These are phyloP conservation scores for Kodamaea kaohsiungensis DNA, from an alignment of 805 yeast species.

Conservation along the genomic window DNA sequence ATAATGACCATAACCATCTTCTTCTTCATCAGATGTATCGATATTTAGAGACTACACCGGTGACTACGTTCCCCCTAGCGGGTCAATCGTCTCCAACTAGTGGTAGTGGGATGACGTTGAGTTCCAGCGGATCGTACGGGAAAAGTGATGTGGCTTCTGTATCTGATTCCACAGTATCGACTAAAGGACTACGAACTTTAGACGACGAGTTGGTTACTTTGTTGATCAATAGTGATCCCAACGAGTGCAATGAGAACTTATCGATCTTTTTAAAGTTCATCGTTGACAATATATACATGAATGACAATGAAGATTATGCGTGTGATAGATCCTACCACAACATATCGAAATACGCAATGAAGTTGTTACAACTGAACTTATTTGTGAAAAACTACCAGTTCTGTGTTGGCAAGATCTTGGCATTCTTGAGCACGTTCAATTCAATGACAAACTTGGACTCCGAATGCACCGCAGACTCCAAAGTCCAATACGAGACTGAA, in stretches of 20 bases:
- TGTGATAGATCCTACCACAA: conserved; percentile 26
- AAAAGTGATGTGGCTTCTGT: neutral
- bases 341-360: conserved; percentile 35
- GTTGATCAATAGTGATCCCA: conserved; percentile 39
- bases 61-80: conserved; percentile 7
- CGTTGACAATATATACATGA: conserved; percentile 29
- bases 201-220: conserved; percentile 17
- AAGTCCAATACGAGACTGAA: conserved; percentile 19
- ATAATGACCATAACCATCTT: neutral
- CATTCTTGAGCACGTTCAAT: conserved; percentile 31
- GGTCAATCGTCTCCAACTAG: neutral
- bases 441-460: conserved; percentile 12
- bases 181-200: neutral
- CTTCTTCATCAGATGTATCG: neutral
- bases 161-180: neutral
- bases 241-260: conserved; percentile 41
- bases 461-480: conserved; percentile 5
- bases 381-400: conserved; percentile 37
- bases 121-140: neutral
- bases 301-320: conserved; percentile 7
- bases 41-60: neutral
- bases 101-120: neutral
- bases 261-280: conserved; percentile 34
- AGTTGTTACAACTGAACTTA: conserved; percentile 37
- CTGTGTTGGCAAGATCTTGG: conserved; percentile 40